A percentile compares a stretch with the other conserved stretches of the same genome.
phyloP scores from a whole-genome alignment of 2,329 filamentous ascomycete genomes.

The Hypoxylon sp. region DNA sequence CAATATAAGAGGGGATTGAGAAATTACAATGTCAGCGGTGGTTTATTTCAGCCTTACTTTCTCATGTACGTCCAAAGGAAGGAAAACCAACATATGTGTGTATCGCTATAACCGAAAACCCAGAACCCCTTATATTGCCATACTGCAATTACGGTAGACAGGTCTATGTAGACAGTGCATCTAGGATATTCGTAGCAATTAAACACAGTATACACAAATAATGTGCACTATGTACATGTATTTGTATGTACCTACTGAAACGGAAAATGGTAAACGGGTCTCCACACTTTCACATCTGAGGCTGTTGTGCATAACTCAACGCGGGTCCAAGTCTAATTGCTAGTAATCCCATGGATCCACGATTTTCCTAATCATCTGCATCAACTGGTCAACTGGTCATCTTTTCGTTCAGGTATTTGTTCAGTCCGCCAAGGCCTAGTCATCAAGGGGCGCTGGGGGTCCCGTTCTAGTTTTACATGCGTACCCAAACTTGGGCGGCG shows the following conservation, averaged over 20 bases:
- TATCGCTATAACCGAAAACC: background rate
- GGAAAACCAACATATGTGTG: background rate
- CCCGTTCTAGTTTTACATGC: constrained; percentile 27
- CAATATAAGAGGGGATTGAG: background rate
- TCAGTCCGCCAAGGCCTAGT: constrained; percentile 29
- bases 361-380: constrained; percentile 17
- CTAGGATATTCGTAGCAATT: background rate
- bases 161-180: background rate
- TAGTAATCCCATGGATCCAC: constrained; percentile 23
- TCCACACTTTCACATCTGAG: constrained; percentile 24
- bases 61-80: no score
- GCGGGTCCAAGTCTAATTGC: constrained; percentile 33
- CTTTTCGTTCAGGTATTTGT: constrained; percentile 25
- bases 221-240: background rate
- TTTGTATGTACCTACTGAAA: no score
- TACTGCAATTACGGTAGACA: background rate
- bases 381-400: constrained; percentile 15
- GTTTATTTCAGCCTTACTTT: no score
- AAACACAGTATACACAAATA: constrained; percentile 6
- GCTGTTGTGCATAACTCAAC: constrained; percentile 37
- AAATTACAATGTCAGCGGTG: no score
- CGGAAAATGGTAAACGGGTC: background rate
- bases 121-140: background rate
- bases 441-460: constrained; percentile 17
- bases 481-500: constrained; percentile 30